Evolutionary conservation across 345 rosid species (phyloP), one percentile per base, ranked within the genome.

Genomic region (Tarenaya hassleriana): DNA sequence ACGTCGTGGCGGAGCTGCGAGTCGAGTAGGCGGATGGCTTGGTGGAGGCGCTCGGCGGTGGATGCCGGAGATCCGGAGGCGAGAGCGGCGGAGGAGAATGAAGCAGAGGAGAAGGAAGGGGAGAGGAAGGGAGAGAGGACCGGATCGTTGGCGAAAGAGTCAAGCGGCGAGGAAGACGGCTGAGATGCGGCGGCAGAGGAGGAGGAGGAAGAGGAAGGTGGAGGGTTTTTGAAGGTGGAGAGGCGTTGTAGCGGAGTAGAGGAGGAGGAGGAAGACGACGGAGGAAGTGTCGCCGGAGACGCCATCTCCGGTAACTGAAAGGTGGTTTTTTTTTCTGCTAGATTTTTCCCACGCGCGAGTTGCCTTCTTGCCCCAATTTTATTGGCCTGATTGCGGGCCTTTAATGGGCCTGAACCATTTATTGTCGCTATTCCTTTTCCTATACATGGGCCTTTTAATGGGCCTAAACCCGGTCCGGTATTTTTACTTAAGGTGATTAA

Each of bases 41-140:
- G 81, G 82, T 83, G 95, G 58, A 94, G 97, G 56, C 80, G 89
- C 61, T 94, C 99, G 68, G 94, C 95, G 39, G 95, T 94, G 61
- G 97, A 92, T 62, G 99, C 99, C 0, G 99, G 99, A 50, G 97
- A 88, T 52, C 99, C 97, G 46, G 99, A 85, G 42, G 99, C 83
- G 55, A 92, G 94, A 8, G 97, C 97, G 11, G 97, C 86, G 27
- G 95, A 81, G 62, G 95, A 92, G 75, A 92, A 92, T 12, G 97
- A 65, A 29, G 87, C 66, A 69, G 97, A 77, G 40, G 99, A 92
- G 73, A 92, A 92, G 34, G 94, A 75, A 0, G 91, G 42, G 15
- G 97, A 92, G 35, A 92, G 97, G 61, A 92, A 92, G 11, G 94
- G 75, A 17, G 95, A 60, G 58, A 92, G 90, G 16, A 81, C 51